Evolutionary conservation across 2,329 filamentous ascomycete genomes (phyloP), one percentile per base, ranked within the genome.

Genomic region (Beauveria scarabaeidicola): DNA sequence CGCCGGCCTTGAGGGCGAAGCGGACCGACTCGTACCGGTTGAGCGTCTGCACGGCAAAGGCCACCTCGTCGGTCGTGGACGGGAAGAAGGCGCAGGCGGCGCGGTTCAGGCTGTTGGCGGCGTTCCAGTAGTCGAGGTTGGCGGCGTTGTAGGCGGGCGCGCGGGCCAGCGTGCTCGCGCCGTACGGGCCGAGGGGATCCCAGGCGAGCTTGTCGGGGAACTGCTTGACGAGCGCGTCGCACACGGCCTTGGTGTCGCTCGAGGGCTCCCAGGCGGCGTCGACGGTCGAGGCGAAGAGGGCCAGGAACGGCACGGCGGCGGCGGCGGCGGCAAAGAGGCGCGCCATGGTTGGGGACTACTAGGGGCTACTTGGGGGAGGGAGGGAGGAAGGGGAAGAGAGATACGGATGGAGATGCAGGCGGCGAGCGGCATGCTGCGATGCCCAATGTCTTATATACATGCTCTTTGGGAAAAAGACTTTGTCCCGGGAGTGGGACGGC

Each of bases 1-100:
- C 73, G 15, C 73, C 74, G 54, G 70, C 72, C 63, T 73, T 72
- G 59, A 72, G 69, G 13, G 73, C 69, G 63, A 74, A 75, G 15
- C 63, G 46, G 9, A 72, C 72, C 46, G 66, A 64, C 2, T 67
- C 63, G 59, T 69, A 65, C 36, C 66, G 61, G 48, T 69, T 67
- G n/a, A 75, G 64, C 10, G 70, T 53, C 15, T 61, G 66, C 11
- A 75, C 66, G n/a, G 69, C 65, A 3, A 63, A 61, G 27, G 73
- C 66, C 17, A 74, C 72, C 15, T 75, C 69, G 21, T 67, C 59
- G 3, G 72, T 65, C 11, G 63, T 64, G 7, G 64, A 62, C 4
- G 73, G 74, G 21, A 71, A 65, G 2, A 73, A 69, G 27, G 73
- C 63, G 61, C 74, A 75, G 5, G 72, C 69, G 38, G 74, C 73